Base-by-base conservation (phyloP, 2,329 filamentous ascomycete species). In the Juglanconis sp. region DNA sequence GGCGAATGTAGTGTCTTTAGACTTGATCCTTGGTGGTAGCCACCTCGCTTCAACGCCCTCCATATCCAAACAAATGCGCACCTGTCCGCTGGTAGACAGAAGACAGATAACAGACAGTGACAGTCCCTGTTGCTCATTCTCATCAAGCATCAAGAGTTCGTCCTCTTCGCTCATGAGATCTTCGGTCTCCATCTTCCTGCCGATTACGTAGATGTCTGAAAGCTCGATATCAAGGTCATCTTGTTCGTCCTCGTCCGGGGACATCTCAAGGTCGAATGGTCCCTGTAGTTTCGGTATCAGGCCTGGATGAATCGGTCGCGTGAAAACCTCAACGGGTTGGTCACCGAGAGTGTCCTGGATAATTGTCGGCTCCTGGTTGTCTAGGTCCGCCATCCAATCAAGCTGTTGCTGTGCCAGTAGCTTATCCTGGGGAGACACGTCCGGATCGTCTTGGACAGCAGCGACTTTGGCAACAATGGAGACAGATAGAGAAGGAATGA, bases 401-500 rank as follows among this genome's bases (percentile, higher is more conserved):
- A 88, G 74, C 67, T 88, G 86, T 67, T 88, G 86, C 68, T 87
- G 84, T 1, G 82, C 82, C 38, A 88, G 73, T 3, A 84, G 74
- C 69, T 81, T 87, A 40, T 79, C 79, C 32, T 78, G 75, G 30
- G 81, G 74, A 4, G 84, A 77, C 17, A 83, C 76, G 2, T 76
- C 71, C 1, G 81, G 78, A 65, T 88, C 84, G 65, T 87, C 85
- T 65, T 88, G 85, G 46, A 84, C 78, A 3, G 82, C 81, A 2
- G 81, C 86, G 11, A 89, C 76, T 65, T 91, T 92, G 44, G 90
- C 87, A 32, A 96, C 87, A 60, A 96, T 90, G 8, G 90, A 90
- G 1, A 94, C 87, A 1, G 91, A 91, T 30, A 97, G 80, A 0
- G 92, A 92, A 2, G 92, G 90, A 13, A 96, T 86, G 36, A 95